Evolutionary conservation across 768 basidiomycete genomes (phyloP).

Genomic region (Serendipita indica): DNA sequence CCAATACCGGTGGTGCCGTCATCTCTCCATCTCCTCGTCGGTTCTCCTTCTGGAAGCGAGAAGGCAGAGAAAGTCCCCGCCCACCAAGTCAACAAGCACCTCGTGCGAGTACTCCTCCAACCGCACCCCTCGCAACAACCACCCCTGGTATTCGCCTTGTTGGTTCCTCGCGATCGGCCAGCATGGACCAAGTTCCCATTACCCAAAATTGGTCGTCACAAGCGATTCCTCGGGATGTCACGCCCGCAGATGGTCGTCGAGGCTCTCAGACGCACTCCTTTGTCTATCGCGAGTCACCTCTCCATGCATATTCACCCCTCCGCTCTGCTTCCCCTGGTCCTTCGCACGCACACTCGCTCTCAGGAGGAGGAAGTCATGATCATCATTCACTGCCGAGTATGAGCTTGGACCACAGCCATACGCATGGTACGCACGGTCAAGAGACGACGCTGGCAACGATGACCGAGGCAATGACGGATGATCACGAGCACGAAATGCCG

Average conservation of each 20-base stretch:
- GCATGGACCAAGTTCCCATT: too few relatives aligned
- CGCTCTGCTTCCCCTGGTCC: background rate
- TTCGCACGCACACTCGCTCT: background rate
- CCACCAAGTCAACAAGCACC: background rate
- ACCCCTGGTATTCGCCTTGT: constrained; percentile 1
- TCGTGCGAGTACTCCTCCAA: background rate
- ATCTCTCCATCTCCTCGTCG: background rate
- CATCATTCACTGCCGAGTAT: background rate
- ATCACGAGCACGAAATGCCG: background rate
- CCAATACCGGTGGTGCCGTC: background rate
- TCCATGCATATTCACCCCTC: background rate
- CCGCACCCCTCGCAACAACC: background rate
- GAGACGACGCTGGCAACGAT: constrained; percentile 3
- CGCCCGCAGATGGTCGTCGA: background rate
- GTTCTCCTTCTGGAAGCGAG: background rate
- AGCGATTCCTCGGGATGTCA: background rate
- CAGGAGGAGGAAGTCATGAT: background rate
- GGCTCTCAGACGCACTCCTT: background rate
- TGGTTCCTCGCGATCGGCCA: too few relatives aligned
- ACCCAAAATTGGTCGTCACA: background rate
- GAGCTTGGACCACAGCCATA: constrained; percentile 5
- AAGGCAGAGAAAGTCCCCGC: background rate
- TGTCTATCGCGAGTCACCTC: background rate
- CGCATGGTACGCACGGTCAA: background rate
- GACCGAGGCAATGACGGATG: background rate